Evolutionary conservation across 1,284 basidiomycete genomes (phyloP), one percentile per base, ranked within the genome.

Genomic region (Boletus semigastroideus): DNA sequence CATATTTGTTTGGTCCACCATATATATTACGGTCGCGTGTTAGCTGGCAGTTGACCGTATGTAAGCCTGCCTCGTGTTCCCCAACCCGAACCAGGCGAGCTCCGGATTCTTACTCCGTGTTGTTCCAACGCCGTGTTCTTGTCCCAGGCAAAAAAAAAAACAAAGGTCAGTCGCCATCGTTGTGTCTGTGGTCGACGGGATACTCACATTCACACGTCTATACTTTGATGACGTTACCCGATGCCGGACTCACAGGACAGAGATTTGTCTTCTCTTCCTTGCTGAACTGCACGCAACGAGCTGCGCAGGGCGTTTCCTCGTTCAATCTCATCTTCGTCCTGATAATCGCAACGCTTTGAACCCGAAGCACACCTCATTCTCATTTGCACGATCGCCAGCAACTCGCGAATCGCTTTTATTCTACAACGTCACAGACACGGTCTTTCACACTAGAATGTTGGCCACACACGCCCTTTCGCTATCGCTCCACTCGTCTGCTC

Each of bases 21-120:
- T 33, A 33, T 33, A 33, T 51, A 31, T 50, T 33, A 31, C 22
- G 10, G 30, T 51, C 56, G 49, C 56, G 49, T 57, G 60, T 49
- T 46, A 41, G 36, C 48, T 27, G 33, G 46, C 61, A 46, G 36
- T 25, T 36, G 38, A 11, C 36, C 40, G 52, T 65, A 61, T 63
- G 62, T 63, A 63, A 66, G 64, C 63, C 42, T 42, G 61, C 62
- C 65, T 67, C 65, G 65, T 64, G 65, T 67, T 42, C 39, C 49
- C 59, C 54, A 59, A 62, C 56, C 52, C 42, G 61, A 64, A 64
- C 59, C 49, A 62, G 46, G 65, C 59, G 51, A 66, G 52, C 51
- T 63, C 59, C 61, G 61, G 36, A 48, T 48, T 54, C 53, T 52
- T 51, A 48, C 55, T 54, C 51, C 58, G 52, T 19, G 51, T 54